phyloP scores from a whole-genome alignment of 306 rosid species.

The Astragalus glycyphyllos region DNA sequence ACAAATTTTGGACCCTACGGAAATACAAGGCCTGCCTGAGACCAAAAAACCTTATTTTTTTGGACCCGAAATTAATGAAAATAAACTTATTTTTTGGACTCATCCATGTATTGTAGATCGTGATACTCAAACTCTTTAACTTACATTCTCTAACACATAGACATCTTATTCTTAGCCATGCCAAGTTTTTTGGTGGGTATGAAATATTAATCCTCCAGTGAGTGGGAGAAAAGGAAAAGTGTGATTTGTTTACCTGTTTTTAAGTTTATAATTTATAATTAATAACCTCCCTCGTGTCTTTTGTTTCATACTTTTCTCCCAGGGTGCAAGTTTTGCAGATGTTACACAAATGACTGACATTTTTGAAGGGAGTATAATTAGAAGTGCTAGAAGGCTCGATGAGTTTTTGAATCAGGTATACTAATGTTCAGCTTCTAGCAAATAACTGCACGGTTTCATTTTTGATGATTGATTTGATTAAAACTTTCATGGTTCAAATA shows the following conservation, averaged over 20 bases:
- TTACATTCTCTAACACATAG: conserved; percentile 5
- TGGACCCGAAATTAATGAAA: too few relatives aligned
- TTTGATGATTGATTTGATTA: background rate
- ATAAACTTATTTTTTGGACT: background rate
- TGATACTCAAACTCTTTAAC: conserved; percentile 1
- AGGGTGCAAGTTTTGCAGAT: conserved; percentile 88
- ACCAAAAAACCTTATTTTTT: too few relatives aligned
- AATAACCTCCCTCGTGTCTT: conserved; percentile 13
- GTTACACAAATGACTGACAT: conserved; percentile 97
- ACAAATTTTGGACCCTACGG: background rate
- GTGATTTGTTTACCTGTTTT: conserved; percentile 15
- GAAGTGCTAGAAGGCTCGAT: conserved; percentile 97
- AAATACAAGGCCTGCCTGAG: too few relatives aligned
- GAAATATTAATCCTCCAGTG: conserved; percentile 3
- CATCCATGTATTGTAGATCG: background rate
- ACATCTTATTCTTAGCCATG: conserved; percentile 20
- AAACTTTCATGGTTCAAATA: conserved; percentile 1
- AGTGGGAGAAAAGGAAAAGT: background rate
- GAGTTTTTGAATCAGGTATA: conserved; percentile 93
- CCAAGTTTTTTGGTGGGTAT: background rate
- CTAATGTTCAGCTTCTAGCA: conserved; percentile 2
- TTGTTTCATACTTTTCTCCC: conserved; percentile 37
- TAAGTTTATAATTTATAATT: conserved; percentile 32
- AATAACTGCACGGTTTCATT: background rate
- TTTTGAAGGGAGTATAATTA: conserved; percentile 94